Conservation (phyloP, 192 early-diverging fungal species). For the Pilobolus umbonatus region DNA sequence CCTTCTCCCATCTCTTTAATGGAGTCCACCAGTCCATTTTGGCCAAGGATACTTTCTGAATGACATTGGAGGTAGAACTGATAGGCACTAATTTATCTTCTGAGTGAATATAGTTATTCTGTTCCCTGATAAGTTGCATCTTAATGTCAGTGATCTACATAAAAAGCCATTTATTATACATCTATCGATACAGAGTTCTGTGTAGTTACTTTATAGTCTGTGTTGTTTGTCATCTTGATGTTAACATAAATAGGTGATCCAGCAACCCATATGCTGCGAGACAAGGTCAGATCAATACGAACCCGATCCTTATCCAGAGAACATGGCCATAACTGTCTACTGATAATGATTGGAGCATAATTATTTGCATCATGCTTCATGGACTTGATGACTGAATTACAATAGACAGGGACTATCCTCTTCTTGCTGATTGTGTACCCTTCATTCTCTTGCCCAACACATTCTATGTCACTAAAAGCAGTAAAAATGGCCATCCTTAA, state of each 20-base stretch:
- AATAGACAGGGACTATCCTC: no score
- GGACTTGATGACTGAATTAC: no score
- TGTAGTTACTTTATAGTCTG: conserved; percentile 1
- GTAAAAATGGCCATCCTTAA: no score
- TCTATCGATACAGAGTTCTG: not conserved
- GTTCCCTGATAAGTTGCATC: conserved; percentile 12
- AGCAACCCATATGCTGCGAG: conserved; percentile 8
- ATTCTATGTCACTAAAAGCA: no score
- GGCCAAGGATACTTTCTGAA: not conserved
- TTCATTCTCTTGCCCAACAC: no score
- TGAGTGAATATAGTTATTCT: conserved; percentile 8
- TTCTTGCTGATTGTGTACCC: no score
- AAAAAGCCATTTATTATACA: not conserved
- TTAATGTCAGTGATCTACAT: conserved; percentile 17
- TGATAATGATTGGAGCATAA: no score
- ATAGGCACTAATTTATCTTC: conserved; percentile 6
- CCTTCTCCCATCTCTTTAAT: not conserved
- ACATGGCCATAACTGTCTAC: no score
- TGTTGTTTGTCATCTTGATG: not conserved
- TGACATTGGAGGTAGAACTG: conserved; percentile 15
- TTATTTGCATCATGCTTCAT: no score
- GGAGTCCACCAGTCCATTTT: conserved; percentile 23
- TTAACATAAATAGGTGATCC: conserved; percentile 15
- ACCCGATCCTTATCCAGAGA: no score
- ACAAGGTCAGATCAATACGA: not conserved